Evolutionary conservation across 768 basidiomycete genomes (phyloP).

Genomic region (Daedaleopsis sinensis): DNA sequence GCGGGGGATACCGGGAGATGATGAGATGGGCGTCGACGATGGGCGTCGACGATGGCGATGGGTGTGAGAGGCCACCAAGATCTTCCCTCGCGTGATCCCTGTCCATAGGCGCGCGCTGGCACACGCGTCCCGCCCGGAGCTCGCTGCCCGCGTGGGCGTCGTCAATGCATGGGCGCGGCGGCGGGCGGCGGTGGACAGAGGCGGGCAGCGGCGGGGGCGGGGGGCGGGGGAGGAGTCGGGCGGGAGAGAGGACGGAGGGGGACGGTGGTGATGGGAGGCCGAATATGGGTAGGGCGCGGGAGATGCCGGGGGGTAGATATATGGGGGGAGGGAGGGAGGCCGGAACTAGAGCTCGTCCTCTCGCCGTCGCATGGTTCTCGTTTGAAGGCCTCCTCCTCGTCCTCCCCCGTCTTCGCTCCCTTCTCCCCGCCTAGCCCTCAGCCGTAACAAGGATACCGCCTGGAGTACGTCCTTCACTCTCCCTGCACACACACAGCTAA

Average conservation of each 20-base stretch:
- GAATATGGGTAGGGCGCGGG: slow-evolving; percentile 7
- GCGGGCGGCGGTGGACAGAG: too few species aligned
- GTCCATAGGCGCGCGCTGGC: too few species aligned
- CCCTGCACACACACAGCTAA: slow-evolving; percentile 1
- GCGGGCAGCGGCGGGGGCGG: too few species aligned
- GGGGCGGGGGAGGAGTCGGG: neutral
- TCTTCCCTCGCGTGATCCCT: too few species aligned
- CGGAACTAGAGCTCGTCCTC: neutral
- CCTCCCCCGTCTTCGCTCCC: slow-evolving; percentile 32
- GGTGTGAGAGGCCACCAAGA: too few species aligned
- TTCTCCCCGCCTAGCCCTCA: slow-evolving; percentile 44
- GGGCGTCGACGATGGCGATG: too few species aligned
- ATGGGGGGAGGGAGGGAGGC: neutral
- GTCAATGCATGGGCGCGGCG: too few species aligned
- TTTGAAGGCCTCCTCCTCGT: slow-evolving; percentile 26
- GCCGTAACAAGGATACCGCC: slow-evolving; percentile 58
- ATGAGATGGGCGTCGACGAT: too few species aligned
- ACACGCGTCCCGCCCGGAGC: too few species aligned
- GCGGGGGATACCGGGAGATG: too few species aligned
- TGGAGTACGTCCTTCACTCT: slow-evolving; percentile 39
- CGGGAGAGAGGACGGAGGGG: neutral
- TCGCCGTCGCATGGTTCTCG: slow-evolving; percentile 23
- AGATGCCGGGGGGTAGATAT: slow-evolving; percentile 16
- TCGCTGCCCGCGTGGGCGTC: too few species aligned
- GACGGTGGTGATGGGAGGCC: neutral